These are phyloP conservation scores for Crataegus laevigata DNA, from an alignment of 306 rosid species.

Conservation along the genomic window DNA sequence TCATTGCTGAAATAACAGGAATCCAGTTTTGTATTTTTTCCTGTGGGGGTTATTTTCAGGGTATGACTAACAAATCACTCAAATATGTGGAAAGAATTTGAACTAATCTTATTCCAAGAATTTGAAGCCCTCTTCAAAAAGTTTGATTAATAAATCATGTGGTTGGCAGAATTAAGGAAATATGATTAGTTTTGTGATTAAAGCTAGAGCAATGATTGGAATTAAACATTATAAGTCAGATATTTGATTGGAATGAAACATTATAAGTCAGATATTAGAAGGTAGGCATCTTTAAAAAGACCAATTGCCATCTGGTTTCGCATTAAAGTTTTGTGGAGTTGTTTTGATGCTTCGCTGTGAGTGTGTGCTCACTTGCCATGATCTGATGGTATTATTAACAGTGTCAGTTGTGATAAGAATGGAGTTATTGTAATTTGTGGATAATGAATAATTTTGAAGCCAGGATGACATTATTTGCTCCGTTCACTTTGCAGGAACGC, in stretches of 20 bases:
- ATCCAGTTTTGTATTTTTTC: background rate
- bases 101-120: background rate
- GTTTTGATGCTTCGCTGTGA: background rate
- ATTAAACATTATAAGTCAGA: background rate
- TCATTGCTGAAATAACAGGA: background rate
- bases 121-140: background rate
- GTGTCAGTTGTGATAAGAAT: background rate
- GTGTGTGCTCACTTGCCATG: background rate
- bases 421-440: background rate
- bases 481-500: conserved; percentile 62
- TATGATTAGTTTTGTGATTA: background rate
- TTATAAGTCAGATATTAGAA: background rate
- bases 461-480: background rate
- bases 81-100: background rate
- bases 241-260: background rate
- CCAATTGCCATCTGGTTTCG: background rate
- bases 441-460: background rate
- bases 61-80: background rate
- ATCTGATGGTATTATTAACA: background rate
- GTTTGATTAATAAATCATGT: background rate
- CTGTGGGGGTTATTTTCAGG: background rate
- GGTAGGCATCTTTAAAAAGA: background rate
- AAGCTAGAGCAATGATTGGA: background rate
- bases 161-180: background rate
- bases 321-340: background rate